These are phyloP conservation scores for Magnaporthiopsis rhizophila DNA, from an alignment of 2,329 filamentous ascomycete genomes.

Conservation along the genomic window DNA sequence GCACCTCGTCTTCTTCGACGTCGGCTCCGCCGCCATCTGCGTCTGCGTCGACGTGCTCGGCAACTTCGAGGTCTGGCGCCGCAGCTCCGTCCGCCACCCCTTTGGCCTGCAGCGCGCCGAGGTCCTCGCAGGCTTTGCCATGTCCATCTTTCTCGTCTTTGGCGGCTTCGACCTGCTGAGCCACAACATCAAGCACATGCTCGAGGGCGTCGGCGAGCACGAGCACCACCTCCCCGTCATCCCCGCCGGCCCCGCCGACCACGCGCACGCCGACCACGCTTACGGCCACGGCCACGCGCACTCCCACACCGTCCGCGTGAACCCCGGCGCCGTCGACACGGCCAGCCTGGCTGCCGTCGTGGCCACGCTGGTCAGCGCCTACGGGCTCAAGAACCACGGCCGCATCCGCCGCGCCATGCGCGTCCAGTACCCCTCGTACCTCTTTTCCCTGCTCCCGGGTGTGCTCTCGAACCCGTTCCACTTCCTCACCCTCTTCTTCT, in stretches of 20 bases:
- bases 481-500: conserved; percentile 86
- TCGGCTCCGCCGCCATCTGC: conserved; percentile 83
- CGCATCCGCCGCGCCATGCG: conserved; percentile 89
- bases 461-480: conserved; percentile 94
- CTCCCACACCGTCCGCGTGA: conserved; percentile 36
- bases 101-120: conserved; percentile 90
- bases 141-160: conserved; percentile 94
- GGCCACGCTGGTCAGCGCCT: conserved; percentile 77
- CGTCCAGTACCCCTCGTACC: conserved; percentile 53
- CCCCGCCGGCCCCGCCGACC: conserved; percentile 43
- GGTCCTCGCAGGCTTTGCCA: conserved; percentile 89
- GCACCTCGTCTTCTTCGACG: conserved; percentile 91
- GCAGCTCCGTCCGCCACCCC: conserved; percentile 85
- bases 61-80: conserved; percentile 97
- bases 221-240: conserved; percentile 33
- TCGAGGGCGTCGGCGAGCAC: conserved; percentile 46
- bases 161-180: conserved; percentile 94
- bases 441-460: conserved; percentile 65
- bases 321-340: conserved; percentile 70
- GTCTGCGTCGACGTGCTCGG: conserved; percentile 86
- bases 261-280: conserved; percentile 68
- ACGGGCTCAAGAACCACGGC: conserved; percentile 81
- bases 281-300: conserved; percentile 65
- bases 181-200: conserved; percentile 86
- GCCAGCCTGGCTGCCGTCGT: conserved; percentile 74